These are phyloP conservation scores for Thraustotheca clavata DNA, from an alignment of 352 stramenopile species.

Conservation along the genomic window DNA sequence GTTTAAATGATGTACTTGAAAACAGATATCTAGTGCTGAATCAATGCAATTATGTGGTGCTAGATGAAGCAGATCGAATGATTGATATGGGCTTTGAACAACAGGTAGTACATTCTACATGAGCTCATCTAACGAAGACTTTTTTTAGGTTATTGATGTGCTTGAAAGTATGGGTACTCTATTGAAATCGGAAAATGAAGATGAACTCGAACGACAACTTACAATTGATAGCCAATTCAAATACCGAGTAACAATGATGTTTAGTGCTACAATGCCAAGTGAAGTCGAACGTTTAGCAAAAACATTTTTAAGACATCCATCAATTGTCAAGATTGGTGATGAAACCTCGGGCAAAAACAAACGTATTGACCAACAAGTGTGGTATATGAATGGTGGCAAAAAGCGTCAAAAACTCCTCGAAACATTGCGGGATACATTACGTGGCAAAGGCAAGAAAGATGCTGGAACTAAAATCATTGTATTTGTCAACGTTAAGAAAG, in stretches of 20 bases:
- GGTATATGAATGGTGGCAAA: constrained; percentile 89
- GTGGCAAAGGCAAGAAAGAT: constrained; percentile 60
- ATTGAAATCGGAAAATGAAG: constrained; percentile 95
- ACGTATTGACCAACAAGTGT: constrained; percentile 94
- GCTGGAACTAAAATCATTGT: constrained; percentile 96
- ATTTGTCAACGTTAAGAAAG: constrained; percentile 99
- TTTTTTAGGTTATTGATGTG: too few relatives aligned
- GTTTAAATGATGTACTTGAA: constrained; percentile 97
- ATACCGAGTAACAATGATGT: constrained; percentile 91
- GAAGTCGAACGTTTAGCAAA: constrained; percentile 97
- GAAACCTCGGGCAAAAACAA: constrained; percentile 97
- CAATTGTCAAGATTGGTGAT: constrained; percentile 97
- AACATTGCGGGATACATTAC: constrained; percentile 74
- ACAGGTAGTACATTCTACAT: too few relatives aligned
- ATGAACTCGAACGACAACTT: constrained; percentile 93
- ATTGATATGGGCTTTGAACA: constrained; percentile 97
- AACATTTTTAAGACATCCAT: constrained; percentile 94
- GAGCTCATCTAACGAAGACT: too few relatives aligned
- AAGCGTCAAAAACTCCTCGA: constrained; percentile 86
- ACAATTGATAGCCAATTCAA: constrained; percentile 57
- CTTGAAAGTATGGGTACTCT: constrained; percentile 96
- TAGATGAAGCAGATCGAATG: constrained; percentile 99
- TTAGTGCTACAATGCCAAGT: constrained; percentile 97
- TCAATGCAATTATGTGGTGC: constrained; percentile 98
- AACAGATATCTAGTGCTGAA: constrained; percentile 98